Evolutionary conservation across 1,284 basidiomycete species (phyloP), one percentile per base, ranked within the genome.

Genomic region (Rhodotorula sp.): DNA sequence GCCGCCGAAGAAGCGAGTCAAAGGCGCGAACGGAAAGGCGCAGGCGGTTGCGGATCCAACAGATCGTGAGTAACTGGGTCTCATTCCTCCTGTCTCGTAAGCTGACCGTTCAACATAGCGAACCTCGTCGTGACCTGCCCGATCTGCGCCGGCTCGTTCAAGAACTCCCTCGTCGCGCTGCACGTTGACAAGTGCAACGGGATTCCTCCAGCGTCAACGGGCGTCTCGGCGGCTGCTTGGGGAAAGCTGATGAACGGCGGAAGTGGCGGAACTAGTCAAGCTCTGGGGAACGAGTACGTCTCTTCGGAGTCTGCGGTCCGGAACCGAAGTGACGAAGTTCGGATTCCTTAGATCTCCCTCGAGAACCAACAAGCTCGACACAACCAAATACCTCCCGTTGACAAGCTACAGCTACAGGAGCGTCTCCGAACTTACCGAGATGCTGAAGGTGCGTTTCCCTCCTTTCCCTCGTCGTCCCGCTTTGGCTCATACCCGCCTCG

Each of bases 61-160:
- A 3, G 62, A 72, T 39, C 71, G 71, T 70, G 48, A 30, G 67
- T 56, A 2, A 8, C 32, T 46, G 29, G 3, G 4, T 20, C 24
- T 19, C 51, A 17, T 8, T 30, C n/a, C 13, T 24, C 17, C 17
- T 44, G 1, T 27, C 32, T n/a, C 22, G 9, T 13, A 8, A 22
- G 11, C 15, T 19, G 6, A 44, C 39, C 9, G 4, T 6, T n/a
- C 27, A 10, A 1, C 22, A 7, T 57, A 71, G 72, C 68, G 20
- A 59, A 61, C 17, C 30, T 66, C 30, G 27, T 62, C 34, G 69
- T 74, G 36, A 8, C 24, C 8, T 74, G 73, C 49, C 73, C 73
- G 1, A 51, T 72, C 13, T 74, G 73, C 61, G 30, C 29, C 11
- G 44, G 51, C 9, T 36, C 29, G n/a, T 44, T 72, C 57, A 65